Conservation (phyloP, 306 rosid species). For the Lathyrus sativus region DNA sequence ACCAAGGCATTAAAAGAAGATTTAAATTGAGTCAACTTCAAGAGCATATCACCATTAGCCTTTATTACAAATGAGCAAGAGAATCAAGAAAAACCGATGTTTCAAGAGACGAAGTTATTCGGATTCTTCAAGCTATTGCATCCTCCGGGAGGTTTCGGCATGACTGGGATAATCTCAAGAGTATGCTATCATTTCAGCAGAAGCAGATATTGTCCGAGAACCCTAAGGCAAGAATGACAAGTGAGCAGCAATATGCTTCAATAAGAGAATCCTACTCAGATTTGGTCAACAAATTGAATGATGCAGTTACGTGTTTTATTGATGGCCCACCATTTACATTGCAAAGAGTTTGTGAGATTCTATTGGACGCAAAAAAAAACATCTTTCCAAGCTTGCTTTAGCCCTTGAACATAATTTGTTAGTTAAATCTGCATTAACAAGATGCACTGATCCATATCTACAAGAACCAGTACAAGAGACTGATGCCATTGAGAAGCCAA, state of each 20-base stretch:
- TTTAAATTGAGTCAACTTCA: too few species aligned
- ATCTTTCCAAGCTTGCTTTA: conserved; percentile 84
- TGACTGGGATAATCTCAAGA: conserved; percentile 87
- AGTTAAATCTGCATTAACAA: conserved; percentile 75
- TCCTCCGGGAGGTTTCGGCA: too few species aligned
- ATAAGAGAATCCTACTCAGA: conserved; percentile 69
- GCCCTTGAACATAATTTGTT: conserved; percentile 90
- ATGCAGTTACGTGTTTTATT: conserved; percentile 69
- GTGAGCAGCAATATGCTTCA: conserved; percentile 69
- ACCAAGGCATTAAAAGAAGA: too few species aligned
- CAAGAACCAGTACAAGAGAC: conserved; percentile 47
- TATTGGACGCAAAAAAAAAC: conserved; percentile 68
- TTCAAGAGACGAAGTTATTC: too few species aligned
- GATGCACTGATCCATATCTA: conserved; percentile 54
- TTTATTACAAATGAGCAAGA: too few species aligned
- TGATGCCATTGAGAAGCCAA: conserved; percentile 47
- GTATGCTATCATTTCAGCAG: conserved; percentile 79
- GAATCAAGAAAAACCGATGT: too few species aligned
- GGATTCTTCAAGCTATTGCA: too few species aligned
- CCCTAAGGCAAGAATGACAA: conserved; percentile 67
- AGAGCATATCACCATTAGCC: too few species aligned
- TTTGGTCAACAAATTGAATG: conserved; percentile 74
- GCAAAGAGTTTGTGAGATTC: conserved; percentile 95
- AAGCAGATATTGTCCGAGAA: conserved; percentile 86
- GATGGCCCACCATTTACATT: conserved; percentile 96